phyloP scores from a whole-genome alignment of 192 early-diverging fungal species.

The Allomyces macrogynus region DNA sequence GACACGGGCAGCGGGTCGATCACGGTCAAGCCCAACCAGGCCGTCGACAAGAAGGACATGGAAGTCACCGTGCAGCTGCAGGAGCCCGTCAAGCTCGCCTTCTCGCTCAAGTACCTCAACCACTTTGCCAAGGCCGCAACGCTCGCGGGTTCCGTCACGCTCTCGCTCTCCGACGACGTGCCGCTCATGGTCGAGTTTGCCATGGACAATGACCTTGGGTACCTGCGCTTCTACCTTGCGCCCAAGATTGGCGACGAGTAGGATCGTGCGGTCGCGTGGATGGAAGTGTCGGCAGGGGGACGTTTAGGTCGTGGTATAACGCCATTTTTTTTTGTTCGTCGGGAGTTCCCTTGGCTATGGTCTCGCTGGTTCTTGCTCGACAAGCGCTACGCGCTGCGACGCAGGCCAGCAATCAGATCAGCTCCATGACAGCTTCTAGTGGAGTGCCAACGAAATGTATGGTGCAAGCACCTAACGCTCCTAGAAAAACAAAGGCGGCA shows the following conservation, averaged over 20 bases:
- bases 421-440: no score
- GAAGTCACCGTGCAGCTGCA: conserved; percentile 56
- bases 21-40: conserved; percentile 47
- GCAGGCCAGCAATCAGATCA: no score
- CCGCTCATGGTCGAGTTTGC: conserved; percentile 92
- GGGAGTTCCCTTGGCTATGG: no score
- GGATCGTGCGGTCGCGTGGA: no score
- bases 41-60: conserved; percentile 45
- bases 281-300: no score
- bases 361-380: no score
- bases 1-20: conserved; percentile 74
- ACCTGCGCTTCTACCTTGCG: conserved; percentile 85
- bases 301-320: no score
- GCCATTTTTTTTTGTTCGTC: no score
- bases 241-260: conserved; percentile 55
- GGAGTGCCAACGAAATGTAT: no score
- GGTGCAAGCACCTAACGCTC: no score
- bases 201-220: conserved; percentile 62
- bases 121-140: conserved; percentile 93
- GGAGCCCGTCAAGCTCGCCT: conserved; percentile 60
- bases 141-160: conserved; percentile 47
- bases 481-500: no score
- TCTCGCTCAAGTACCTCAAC: conserved; percentile 85
- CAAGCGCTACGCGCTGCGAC: no score
- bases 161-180: conserved; percentile 66